Percentiles rank a stretch among this genome's conserved stretches.
Evolutionary conservation across 441 rosid genomes (phyloP).

Genomic region (Adansonia madagascariensis): DNA sequence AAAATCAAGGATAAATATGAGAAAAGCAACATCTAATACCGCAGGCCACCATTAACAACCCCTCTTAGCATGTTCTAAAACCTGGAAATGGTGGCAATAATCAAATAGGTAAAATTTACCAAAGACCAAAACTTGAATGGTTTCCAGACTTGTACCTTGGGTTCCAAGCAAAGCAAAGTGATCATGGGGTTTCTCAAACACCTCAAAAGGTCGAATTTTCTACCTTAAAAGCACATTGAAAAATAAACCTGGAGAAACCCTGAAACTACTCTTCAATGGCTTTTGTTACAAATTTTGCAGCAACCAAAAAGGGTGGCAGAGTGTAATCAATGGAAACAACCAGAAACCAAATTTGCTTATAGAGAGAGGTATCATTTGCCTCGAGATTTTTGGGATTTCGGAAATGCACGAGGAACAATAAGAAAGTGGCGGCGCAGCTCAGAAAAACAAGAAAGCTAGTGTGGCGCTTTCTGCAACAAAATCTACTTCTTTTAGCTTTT

Average conservation of each 20-base stretch:
- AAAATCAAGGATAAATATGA: conserved; percentile 27
- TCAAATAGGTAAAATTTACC: conserved; percentile 37
- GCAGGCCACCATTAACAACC: conserved; percentile 35
- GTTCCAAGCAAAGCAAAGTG: conserved; percentile 62
- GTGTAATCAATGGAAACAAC: conserved; percentile 1
- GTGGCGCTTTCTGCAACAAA: conserved; percentile 18
- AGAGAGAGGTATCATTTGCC: conserved; percentile 29
- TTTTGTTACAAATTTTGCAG: conserved; percentile 37
- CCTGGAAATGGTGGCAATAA: conserved; percentile 35
- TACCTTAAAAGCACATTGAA: conserved; percentile 32
- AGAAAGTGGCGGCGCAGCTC: conserved; percentile 42
- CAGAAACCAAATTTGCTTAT: conserved; percentile 33
- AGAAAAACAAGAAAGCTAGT: conserved; percentile 39
- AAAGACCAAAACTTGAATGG: conserved; percentile 41
- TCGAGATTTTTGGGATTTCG: conserved; percentile 49
- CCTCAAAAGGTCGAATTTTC: conserved; percentile 27
- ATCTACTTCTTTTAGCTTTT: neutral
- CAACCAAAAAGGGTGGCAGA: conserved; percentile 19
- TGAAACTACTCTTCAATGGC: conserved; percentile 32
- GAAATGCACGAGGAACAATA: conserved; percentile 54
- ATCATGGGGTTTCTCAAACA: conserved; percentile 36
- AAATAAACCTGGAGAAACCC: conserved; percentile 34
- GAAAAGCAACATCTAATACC: conserved; percentile 42
- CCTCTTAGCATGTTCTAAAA: conserved; percentile 30
- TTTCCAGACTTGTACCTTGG: conserved; percentile 49